Percentiles rank a stretch among this genome's conserved stretches.
Conservation (phyloP, 768 basidiomycete genomes). For the Polyporus arcularius region DNA sequence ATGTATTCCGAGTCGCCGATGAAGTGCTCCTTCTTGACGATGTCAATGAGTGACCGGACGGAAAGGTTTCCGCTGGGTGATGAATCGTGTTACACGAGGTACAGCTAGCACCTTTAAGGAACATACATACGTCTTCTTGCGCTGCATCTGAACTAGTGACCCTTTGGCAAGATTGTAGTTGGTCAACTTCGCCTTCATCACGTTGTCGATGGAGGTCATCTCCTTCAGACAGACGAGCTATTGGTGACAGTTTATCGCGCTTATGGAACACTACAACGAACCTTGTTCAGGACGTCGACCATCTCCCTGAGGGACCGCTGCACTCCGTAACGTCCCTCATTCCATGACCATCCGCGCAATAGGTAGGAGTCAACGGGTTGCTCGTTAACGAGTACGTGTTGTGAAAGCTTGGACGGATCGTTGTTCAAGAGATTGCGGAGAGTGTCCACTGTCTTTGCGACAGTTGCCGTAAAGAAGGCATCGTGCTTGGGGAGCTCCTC, state of each 20-base stretch:
- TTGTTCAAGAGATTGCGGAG: slow-evolving; percentile 89
- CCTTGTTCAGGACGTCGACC: slow-evolving; percentile 84
- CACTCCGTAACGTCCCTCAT: slow-evolving; percentile 85
- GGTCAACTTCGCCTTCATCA: slow-evolving; percentile 88
- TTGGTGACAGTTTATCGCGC: background rate
- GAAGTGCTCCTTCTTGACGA: slow-evolving; percentile 81
- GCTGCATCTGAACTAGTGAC: slow-evolving; percentile 85
- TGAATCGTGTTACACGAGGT: background rate
- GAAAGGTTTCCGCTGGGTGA: slow-evolving; percentile 87
- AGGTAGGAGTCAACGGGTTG: slow-evolving; percentile 77
- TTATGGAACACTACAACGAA: slow-evolving; percentile 32
- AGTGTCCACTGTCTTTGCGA: slow-evolving; percentile 94
- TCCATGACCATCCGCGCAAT: slow-evolving; percentile 88
- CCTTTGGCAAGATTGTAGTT: slow-evolving; percentile 96
- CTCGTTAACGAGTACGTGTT: slow-evolving; percentile 82
- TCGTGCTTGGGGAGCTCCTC: slow-evolving; percentile 95
- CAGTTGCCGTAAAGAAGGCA: slow-evolving; percentile 77
- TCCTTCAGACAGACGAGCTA: slow-evolving; percentile 53
- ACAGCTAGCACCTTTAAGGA: slow-evolving; percentile 8
- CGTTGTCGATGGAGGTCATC: slow-evolving; percentile 91
- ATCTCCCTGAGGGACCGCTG: slow-evolving; percentile 83
- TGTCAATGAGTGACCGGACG: slow-evolving; percentile 79
- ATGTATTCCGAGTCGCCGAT: slow-evolving; percentile 91
- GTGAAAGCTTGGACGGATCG: slow-evolving; percentile 71
- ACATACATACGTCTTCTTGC: slow-evolving; percentile 83